phyloP scores from a whole-genome alignment of 805 yeast species.

The Wickerhamomyces silvicola region DNA sequence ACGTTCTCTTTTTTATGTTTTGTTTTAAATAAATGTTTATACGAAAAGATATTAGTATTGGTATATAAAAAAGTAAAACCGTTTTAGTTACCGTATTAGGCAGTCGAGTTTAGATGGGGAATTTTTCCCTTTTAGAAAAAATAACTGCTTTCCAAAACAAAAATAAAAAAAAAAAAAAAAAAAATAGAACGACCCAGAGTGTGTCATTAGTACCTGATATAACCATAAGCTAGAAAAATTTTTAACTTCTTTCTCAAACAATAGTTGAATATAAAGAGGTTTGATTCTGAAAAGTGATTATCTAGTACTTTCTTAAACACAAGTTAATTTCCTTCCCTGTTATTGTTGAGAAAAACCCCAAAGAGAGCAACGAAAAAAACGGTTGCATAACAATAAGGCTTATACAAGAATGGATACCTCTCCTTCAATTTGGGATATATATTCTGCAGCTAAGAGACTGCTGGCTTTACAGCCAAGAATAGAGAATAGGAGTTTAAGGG shows the following conservation, averaged over 20 bases:
- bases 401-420: conserved; percentile 6
- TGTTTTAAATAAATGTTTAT: too few relatives aligned
- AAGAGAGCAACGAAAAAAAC: background rate
- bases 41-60: too few relatives aligned
- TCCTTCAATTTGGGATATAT: conserved; percentile 29
- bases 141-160: background rate
- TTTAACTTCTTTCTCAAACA: too few relatives aligned
- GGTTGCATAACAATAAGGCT: background rate
- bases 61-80: too few relatives aligned
- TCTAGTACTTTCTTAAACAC: too few relatives aligned
- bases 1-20: too few relatives aligned
- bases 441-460: conserved; percentile 25
- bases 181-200: too few relatives aligned
- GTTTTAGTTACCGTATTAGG: background rate
- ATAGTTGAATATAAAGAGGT: too few relatives aligned
- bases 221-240: too few relatives aligned
- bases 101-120: background rate
- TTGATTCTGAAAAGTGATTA: too few relatives aligned
- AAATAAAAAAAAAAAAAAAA: background rate
- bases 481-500: conserved; percentile 25
- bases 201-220: too few relatives aligned
- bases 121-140: background rate
- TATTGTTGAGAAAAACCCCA: conserved; percentile 1
- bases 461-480: conserved; percentile 25
- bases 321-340: too few relatives aligned